Percentiles rank a stretch among this genome's conserved stretches.
Conservation (phyloP, 495 filamentous ascomycete genomes). For the Penicillium coprophilum region DNA sequence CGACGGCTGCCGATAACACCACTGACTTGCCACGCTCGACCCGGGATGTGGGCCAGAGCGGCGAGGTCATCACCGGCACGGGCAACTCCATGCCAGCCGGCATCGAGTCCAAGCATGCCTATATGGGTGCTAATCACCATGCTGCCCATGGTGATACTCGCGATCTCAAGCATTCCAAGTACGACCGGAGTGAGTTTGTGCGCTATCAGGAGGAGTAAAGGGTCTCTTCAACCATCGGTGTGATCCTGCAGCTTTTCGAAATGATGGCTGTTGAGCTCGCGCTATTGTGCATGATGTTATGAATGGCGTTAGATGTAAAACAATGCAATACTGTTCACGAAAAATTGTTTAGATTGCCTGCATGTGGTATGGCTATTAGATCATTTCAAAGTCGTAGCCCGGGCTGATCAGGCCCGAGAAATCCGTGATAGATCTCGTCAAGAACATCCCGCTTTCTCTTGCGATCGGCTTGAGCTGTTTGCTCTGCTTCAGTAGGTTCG, state of each 20-base stretch:
- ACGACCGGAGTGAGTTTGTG: constrained; percentile 44
- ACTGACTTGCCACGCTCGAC: constrained; percentile 52
- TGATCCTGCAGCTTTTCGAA: neutral
- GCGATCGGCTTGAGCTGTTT: constrained; percentile 38
- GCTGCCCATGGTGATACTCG: constrained; percentile 37
- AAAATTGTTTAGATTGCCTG: neutral
- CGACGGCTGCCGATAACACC: constrained; percentile 52
- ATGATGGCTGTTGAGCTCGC: neutral
- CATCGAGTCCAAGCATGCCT: constrained; percentile 49
- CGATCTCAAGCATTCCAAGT: constrained; percentile 43
- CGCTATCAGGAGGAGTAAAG: constrained; percentile 29
- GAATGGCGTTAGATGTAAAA: neutral
- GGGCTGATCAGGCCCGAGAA: constrained; percentile 22
- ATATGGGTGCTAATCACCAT: constrained; percentile 36
- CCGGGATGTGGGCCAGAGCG: constrained; percentile 45
- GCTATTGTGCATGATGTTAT: constrained; percentile 2
- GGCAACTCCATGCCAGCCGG: constrained; percentile 47
- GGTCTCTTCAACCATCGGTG: constrained; percentile 22
- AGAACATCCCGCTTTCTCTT: constrained; percentile 54
- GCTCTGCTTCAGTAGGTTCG: constrained; percentile 46
- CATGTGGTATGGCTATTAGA: constrained; percentile 2
- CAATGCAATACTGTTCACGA: neutral
- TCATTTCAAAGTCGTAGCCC: constrained; percentile 12
- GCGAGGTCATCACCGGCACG: constrained; percentile 53
- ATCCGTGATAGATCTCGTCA: constrained; percentile 47